phyloP scores from a whole-genome alignment of 1,284 basidiomycete species.

The Microbotryum lychnidis-dioicae region DNA sequence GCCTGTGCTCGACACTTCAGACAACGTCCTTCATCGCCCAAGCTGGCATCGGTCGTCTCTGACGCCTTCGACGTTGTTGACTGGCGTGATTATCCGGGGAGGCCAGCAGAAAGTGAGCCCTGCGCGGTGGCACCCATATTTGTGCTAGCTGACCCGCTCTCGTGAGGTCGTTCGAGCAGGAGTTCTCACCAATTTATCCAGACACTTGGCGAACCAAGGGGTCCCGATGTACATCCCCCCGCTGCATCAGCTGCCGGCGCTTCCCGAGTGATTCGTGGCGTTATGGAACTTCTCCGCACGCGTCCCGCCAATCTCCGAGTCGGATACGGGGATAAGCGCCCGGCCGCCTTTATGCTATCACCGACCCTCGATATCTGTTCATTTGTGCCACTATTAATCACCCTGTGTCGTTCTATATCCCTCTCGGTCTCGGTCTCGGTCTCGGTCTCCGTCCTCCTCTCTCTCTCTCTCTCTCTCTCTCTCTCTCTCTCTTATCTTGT shows the following conservation, averaged over 20 bases:
- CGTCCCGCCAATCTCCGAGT: not conserved
- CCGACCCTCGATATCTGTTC: no score
- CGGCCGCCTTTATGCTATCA: no score
- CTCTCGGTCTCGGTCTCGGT: no score
- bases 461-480: no score
- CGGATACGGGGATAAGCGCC: no score
- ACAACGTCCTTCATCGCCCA: constrained; percentile 23
- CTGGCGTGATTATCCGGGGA: constrained; percentile 61
- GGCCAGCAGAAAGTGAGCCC: constrained; percentile 26
- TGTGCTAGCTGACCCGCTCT: not conserved
- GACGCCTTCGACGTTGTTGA: constrained; percentile 66
- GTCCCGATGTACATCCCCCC: constrained; percentile 54
- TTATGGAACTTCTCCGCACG: not conserved
- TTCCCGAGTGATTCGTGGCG: not conserved
- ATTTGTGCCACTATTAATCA: no score
- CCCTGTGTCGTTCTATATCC: no score
- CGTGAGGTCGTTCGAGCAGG: constrained; percentile 3
- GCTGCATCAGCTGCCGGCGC: constrained; percentile 1
- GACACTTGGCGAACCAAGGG: constrained; percentile 66
- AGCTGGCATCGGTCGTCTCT: constrained; percentile 61
- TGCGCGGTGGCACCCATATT: no score
- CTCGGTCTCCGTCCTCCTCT: no score
- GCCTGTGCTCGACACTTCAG: constrained; percentile 5
- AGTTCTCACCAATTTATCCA: constrained; percentile 46
- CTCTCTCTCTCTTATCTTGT: no score